These are phyloP conservation scores for Syzygium oleosum DNA, from an alignment of 345 rosid genomes.

Conservation along the genomic window DNA sequence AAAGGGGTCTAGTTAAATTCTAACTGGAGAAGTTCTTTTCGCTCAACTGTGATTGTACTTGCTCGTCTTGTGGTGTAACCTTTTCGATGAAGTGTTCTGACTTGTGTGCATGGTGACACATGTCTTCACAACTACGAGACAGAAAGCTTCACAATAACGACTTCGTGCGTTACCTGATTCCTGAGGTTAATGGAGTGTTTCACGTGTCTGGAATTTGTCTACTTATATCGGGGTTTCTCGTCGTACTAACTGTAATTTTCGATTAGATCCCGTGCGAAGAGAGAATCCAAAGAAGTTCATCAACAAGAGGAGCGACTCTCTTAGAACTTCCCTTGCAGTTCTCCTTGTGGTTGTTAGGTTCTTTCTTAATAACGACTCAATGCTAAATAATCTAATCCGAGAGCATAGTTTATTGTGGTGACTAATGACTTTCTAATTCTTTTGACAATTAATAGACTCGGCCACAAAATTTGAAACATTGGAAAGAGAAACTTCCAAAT, in stretches of 20 bases:
- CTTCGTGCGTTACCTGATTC: not conserved
- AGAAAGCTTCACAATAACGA: not conserved
- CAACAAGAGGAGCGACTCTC: not conserved
- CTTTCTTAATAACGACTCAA: not conserved
- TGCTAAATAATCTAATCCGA: not conserved
- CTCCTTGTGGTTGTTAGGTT: not conserved
- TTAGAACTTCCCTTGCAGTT: not conserved
- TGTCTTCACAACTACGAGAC: not conserved
- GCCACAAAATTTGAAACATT: not conserved
- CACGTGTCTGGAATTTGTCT: too few relatives aligned
- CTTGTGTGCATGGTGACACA: not conserved
- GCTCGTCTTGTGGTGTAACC: not conserved
- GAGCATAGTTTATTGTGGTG: not conserved
- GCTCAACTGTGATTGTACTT: fast-evolving
- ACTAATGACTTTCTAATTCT: not conserved
- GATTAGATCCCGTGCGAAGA: fast-evolving
- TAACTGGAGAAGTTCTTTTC: not conserved
- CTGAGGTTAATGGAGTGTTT: not conserved
- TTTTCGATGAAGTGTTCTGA: not conserved
- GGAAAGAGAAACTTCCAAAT: not conserved
- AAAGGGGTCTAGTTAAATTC: not conserved
- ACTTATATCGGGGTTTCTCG: too few relatives aligned
- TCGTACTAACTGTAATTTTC: fast-evolving
- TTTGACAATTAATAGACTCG: not conserved
- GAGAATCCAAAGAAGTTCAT: not conserved